These are phyloP conservation scores for Suillus variegatus DNA, from an alignment of 768 basidiomycete species.

Conservation along the genomic window DNA sequence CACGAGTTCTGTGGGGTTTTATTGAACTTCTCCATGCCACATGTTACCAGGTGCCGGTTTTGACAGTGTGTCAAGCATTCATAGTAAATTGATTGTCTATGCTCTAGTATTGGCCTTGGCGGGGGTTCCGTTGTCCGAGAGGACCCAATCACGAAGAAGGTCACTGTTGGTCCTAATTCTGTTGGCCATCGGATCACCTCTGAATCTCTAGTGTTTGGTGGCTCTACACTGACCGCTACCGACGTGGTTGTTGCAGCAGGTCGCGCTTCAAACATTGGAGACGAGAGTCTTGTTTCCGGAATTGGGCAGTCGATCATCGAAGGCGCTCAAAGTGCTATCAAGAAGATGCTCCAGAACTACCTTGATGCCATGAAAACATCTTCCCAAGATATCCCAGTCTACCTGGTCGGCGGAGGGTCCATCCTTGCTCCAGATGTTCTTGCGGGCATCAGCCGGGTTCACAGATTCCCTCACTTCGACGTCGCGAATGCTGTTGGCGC, in stretches of 20 bases:
- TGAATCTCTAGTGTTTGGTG: slow-evolving; percentile 58
- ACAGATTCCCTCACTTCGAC: slow-evolving; percentile 50
- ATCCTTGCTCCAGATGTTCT: slow-evolving; percentile 56
- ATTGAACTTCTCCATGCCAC: slow-evolving; percentile 63
- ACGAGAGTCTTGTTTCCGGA: slow-evolving; percentile 22
- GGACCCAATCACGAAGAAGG: slow-evolving; percentile 33
- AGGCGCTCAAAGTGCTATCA: slow-evolving; percentile 43
- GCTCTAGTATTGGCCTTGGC: slow-evolving; percentile 56
- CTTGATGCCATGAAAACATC: slow-evolving; percentile 69
- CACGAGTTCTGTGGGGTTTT: slow-evolving; percentile 62
- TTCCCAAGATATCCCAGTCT: slow-evolving; percentile 53
- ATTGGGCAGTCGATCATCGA: slow-evolving; percentile 29
- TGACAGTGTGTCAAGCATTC: slow-evolving; percentile 4
- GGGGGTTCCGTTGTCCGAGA: slow-evolving; percentile 58
- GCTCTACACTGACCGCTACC: slow-evolving; percentile 57
- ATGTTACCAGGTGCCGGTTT: slow-evolving; percentile 40
- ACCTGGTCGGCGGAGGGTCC: slow-evolving; percentile 68
- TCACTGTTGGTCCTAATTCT: slow-evolving; percentile 64
- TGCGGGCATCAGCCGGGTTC: slow-evolving; percentile 51
- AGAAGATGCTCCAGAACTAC: slow-evolving; percentile 43
- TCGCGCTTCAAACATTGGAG: slow-evolving; percentile 30
- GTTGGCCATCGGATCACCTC: slow-evolving; percentile 56
- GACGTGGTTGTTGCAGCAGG: slow-evolving; percentile 53
- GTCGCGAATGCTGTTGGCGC: slow-evolving; percentile 68
- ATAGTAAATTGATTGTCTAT: slow-evolving; percentile 4